Evolutionary conservation across 257 asterid species (phyloP).

Genomic region (Datura wrightii): DNA sequence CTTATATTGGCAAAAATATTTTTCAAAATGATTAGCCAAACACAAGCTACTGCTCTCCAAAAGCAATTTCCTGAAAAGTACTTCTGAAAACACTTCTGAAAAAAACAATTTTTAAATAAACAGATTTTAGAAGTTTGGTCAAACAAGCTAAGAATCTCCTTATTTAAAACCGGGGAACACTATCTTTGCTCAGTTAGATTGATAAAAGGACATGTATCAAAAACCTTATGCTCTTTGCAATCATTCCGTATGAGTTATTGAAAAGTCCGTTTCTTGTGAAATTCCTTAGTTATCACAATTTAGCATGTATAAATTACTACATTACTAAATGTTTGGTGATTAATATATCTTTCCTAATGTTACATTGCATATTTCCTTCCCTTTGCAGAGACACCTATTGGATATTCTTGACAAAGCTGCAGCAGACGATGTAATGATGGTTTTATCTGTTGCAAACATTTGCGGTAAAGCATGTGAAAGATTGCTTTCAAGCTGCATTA

Average conservation of each 20-base stretch:
- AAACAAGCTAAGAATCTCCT: slow-evolving; percentile 4
- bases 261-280: slow-evolving; percentile 9
- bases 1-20: neutral
- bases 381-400: slow-evolving; percentile 68
- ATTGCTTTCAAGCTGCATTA: slow-evolving; percentile 63
- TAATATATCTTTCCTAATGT: slow-evolving; percentile 23
- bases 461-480: slow-evolving; percentile 65
- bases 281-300: slow-evolving; percentile 8
- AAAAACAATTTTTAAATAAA: neutral
- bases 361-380: slow-evolving; percentile 32
- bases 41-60: neutral
- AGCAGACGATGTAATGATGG: slow-evolving; percentile 76
- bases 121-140: neutral
- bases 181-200: neutral
- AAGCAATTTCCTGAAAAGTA: neutral
- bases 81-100: neutral
- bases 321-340: neutral
- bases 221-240: neutral
- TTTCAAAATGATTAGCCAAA: neutral
- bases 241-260: neutral
- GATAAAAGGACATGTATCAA: no score
- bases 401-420: slow-evolving; percentile 74
- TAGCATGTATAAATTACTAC: neutral
- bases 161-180: neutral
- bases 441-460: slow-evolving; percentile 68